Evolutionary conservation across 2,329 filamentous ascomycete genomes (phyloP).

Genomic region (Fusarium mundagurra): DNA sequence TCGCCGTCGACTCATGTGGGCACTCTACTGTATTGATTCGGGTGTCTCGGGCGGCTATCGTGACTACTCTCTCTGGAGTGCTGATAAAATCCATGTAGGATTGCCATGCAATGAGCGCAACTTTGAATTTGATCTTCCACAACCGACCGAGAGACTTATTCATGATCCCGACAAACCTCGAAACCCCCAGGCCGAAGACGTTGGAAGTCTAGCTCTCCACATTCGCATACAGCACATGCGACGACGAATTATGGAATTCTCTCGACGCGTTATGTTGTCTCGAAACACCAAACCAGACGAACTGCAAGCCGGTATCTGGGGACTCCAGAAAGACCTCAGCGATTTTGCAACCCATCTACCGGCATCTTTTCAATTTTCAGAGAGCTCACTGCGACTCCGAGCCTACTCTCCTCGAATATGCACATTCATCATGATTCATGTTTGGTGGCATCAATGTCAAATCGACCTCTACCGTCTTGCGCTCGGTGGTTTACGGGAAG

Average conservation of each 20-base stretch:
- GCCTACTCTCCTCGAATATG: constrained; percentile 67
- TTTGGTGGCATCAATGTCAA: constrained; percentile 68
- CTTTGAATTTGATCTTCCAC: constrained; percentile 66
- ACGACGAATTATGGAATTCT: constrained; percentile 64
- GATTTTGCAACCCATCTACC: constrained; percentile 64
- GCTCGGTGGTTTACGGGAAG: constrained; percentile 61
- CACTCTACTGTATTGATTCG: constrained; percentile 55
- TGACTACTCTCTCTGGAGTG: constrained; percentile 56
- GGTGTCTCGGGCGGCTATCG: constrained; percentile 55
- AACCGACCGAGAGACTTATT: constrained; percentile 62
- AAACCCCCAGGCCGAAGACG: constrained; percentile 57
- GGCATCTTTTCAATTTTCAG: constrained; percentile 66
- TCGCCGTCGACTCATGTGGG: constrained; percentile 56
- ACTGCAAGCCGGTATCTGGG: constrained; percentile 56
- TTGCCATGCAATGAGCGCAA: constrained; percentile 57
- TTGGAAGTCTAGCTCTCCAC: constrained; percentile 65
- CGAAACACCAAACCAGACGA: constrained; percentile 55
- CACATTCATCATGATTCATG: constrained; percentile 68
- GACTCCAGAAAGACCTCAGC: constrained; percentile 59
- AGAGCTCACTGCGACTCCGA: constrained; percentile 64
- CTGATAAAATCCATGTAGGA: constrained; percentile 54
- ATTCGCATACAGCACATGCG: constrained; percentile 66
- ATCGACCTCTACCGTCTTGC: constrained; percentile 66
- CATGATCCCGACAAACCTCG: constrained; percentile 53
- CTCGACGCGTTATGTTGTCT: constrained; percentile 53